phyloP scores from a whole-genome alignment of 1,284 basidiomycete species.

The Heterobasidion irregulare region DNA sequence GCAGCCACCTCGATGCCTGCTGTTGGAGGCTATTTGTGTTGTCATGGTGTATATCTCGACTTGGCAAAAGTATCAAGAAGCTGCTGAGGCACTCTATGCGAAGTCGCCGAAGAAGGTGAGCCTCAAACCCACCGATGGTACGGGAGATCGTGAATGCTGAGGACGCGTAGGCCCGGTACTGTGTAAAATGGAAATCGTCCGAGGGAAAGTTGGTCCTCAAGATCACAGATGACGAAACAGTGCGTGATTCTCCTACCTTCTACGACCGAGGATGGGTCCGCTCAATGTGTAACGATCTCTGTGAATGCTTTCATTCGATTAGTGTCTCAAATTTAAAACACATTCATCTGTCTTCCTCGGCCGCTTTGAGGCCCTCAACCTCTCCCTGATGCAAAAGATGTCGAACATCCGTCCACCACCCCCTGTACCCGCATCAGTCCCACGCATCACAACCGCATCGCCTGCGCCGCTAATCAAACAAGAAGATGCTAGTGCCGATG shows the following conservation, averaged over 20 bases:
- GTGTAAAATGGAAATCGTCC: slow-evolving; percentile 79
- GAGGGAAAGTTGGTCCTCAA: slow-evolving; percentile 85
- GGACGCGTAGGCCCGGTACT: slow-evolving; percentile 65
- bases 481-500: slow-evolving; percentile 13
- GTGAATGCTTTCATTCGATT: slow-evolving; percentile 2
- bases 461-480: slow-evolving; percentile 10
- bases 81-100: slow-evolving; percentile 74
- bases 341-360: slow-evolving; percentile 90
- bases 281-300: background rate
- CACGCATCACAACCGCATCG: slow-evolving; percentile 10
- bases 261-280: background rate
- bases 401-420: slow-evolving; percentile 42
- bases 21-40: slow-evolving; percentile 3
- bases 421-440: slow-evolving; percentile 10
- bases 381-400: slow-evolving; percentile 77
- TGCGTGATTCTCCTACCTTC: slow-evolving; percentile 31
- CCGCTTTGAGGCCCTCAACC: slow-evolving; percentile 87
- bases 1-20: slow-evolving; percentile 16
- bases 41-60: slow-evolving; percentile 69
- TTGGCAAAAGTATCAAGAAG: slow-evolving; percentile 82
- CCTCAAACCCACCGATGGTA: background rate
- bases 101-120: slow-evolving; percentile 70
- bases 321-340: slow-evolving; percentile 95
- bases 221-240: slow-evolving; percentile 82
- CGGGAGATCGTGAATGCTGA: slow-evolving; percentile 3